These are phyloP conservation scores for Ilyonectria sp. DNA, from an alignment of 2,329 filamentous ascomycete genomes.

Conservation along the genomic window DNA sequence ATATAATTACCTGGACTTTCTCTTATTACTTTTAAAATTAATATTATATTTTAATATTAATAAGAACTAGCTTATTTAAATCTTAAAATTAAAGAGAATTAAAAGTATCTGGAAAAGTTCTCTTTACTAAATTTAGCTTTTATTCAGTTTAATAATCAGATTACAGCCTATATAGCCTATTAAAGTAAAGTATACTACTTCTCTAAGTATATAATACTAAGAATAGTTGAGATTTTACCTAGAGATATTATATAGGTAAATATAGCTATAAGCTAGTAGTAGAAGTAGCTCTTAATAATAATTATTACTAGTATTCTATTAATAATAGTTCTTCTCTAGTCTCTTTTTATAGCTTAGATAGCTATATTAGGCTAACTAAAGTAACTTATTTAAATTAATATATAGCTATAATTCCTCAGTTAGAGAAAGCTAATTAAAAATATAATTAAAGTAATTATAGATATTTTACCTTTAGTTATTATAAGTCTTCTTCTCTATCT, in stretches of 20 bases:
- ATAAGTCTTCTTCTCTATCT: slow-evolving; percentile 83
- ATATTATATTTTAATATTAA: slow-evolving; percentile 93
- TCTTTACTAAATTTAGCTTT: slow-evolving; percentile 97
- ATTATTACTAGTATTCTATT: slow-evolving; percentile 76
- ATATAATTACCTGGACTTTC: slow-evolving; percentile 85
- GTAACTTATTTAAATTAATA: slow-evolving; percentile 74
- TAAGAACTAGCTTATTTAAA: slow-evolving; percentile 90
- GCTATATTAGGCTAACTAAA: slow-evolving; percentile 85
- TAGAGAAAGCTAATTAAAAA: too few relatives aligned
- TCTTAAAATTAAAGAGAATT: slow-evolving; percentile 90
- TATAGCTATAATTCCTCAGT: slow-evolving; percentile 74
- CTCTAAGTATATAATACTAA: slow-evolving; percentile 92
- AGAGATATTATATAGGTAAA: slow-evolving; percentile 97
- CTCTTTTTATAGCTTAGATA: slow-evolving; percentile 90
- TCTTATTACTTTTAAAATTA: slow-evolving; percentile 88
- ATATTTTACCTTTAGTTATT: slow-evolving; percentile 86
- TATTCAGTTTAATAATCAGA: slow-evolving; percentile 98
- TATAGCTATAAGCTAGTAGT: slow-evolving; percentile 96
- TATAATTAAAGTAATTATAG: slow-evolving; percentile 73
- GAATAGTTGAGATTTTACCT: slow-evolving; percentile 92
- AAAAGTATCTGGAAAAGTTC: slow-evolving; percentile 86
- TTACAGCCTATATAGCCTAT: slow-evolving; percentile 64
- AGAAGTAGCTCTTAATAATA: slow-evolving; percentile 81
- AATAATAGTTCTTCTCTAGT: slow-evolving; percentile 89
- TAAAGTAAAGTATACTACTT: slow-evolving; percentile 92